Percentiles rank a stretch among this genome's conserved stretches.
phyloP scores from a whole-genome alignment of 2,329 filamentous ascomycete species.

The Venturia carpophila region DNA sequence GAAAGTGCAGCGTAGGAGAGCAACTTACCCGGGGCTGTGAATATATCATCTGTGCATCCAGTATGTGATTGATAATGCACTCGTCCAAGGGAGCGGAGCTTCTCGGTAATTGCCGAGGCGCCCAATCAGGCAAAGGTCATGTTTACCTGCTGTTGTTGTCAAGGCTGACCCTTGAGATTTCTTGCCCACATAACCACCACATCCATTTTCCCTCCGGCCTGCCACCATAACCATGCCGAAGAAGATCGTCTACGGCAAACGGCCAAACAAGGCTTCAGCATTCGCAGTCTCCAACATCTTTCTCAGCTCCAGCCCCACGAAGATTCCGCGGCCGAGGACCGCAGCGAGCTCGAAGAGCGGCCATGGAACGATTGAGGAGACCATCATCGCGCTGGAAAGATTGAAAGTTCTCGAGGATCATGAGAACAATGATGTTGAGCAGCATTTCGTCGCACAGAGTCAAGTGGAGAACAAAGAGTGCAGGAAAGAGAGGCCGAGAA shows the following conservation, averaged over 20 bases:
- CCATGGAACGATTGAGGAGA: not conserved
- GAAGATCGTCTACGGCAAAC: constrained; percentile 19
- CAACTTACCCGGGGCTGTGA: not conserved
- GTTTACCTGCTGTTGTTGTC: not conserved
- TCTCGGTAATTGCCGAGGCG: not conserved
- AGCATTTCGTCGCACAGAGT: not conserved
- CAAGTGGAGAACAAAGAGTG: not conserved
- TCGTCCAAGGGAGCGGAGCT: not conserved
- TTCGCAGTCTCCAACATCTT: constrained; percentile 17
- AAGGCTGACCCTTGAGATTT: not conserved
- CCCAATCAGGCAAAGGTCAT: not conserved
- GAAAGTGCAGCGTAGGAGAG: not conserved
- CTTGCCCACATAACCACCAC: not conserved
- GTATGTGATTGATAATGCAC: not conserved
- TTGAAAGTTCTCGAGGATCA: not conserved
- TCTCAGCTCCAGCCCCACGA: constrained; percentile 9
- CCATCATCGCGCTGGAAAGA: not conserved
- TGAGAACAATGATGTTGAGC: not conserved
- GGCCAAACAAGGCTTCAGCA: not conserved
- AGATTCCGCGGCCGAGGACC: not conserved
- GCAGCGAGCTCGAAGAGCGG: not conserved
- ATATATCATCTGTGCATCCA: not conserved
- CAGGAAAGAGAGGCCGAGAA: not conserved
- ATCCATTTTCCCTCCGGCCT: not conserved
- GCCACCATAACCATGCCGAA: not conserved